Conservation (phyloP, 192 early-diverging fungal genomes). For the Jimgerdemannia lactiflua region DNA sequence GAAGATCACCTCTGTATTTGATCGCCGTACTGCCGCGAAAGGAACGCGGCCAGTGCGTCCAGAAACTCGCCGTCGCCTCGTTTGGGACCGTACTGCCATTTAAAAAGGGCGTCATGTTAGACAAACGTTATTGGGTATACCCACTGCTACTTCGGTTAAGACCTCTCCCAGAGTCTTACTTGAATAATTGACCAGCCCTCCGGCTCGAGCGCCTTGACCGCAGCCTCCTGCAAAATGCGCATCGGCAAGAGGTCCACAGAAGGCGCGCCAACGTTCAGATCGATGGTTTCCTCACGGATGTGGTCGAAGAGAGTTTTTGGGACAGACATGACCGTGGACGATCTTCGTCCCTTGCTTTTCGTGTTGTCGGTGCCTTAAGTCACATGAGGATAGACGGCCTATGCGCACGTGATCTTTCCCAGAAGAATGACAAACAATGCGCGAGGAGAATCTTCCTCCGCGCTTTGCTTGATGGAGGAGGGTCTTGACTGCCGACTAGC, state of each 20-base stretch:
- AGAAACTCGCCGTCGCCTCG: slow-evolving; percentile 6
- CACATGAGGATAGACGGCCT: too few species aligned
- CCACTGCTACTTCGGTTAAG: background rate
- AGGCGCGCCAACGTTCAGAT: background rate
- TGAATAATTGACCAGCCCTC: too few species aligned
- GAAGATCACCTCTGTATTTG: background rate
- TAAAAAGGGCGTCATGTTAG: background rate
- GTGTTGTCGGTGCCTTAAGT: too few species aligned
- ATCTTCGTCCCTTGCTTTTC: too few species aligned
- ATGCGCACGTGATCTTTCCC: too few species aligned
- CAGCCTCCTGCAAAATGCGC: background rate
- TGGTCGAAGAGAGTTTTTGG: too few species aligned
- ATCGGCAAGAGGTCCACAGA: background rate
- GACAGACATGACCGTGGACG: too few species aligned
- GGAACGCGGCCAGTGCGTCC: slow-evolving; percentile 13
- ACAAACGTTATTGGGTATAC: too few species aligned
- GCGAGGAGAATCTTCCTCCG: too few species aligned
- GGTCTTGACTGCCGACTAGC: too few species aligned
- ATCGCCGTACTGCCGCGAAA: slow-evolving; percentile 17
- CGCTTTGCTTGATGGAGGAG: too few species aligned
- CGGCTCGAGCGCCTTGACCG: background rate
- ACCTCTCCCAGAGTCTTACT: background rate
- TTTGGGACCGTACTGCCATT: slow-evolving; percentile 23
- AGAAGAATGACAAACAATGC: too few species aligned
- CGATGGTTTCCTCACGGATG: background rate